These are phyloP conservation scores for Thelephora terrestris DNA, from an alignment of 1,284 basidiomycete genomes.

Conservation along the genomic window DNA sequence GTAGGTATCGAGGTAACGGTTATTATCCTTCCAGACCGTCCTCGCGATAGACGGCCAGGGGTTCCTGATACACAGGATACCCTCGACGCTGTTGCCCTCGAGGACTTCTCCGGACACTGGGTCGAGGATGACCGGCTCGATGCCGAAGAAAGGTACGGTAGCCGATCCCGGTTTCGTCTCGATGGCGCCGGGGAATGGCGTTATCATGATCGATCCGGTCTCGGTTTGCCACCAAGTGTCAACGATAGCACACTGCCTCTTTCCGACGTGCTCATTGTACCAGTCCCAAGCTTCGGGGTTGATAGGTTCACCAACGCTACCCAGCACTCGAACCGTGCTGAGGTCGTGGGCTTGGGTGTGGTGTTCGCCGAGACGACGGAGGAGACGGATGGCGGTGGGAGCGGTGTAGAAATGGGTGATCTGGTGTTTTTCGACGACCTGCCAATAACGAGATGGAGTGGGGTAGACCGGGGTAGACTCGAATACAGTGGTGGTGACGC, in stretches of 20 bases:
- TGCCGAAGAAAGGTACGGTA: conserved; percentile 96
- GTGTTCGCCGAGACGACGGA: conserved; percentile 82
- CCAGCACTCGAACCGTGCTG: conserved; percentile 77
- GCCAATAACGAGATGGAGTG: conserved; percentile 94
- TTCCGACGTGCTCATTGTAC: conserved; percentile 94
- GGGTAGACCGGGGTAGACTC: conserved; percentile 98
- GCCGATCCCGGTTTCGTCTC: conserved; percentile 95
- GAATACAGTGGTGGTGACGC: conserved; percentile 89
- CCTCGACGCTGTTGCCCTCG: conserved; percentile 80
- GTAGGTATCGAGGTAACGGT: conserved; percentile 78
- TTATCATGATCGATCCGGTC: conserved; percentile 92
- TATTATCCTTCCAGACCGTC: conserved; percentile 88
- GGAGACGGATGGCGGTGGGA: conserved; percentile 87
- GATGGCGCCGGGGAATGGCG: conserved; percentile 92
- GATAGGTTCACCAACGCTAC: conserved; percentile 95
- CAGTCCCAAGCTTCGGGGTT: conserved; percentile 99
- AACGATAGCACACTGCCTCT: conserved; percentile 85
- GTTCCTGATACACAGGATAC: conserved; percentile 78
- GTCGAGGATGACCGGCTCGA: conserved; percentile 85
- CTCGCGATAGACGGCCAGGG: conserved; percentile 98
- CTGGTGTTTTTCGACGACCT: conserved; percentile 88
- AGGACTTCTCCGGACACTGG: conserved; percentile 70
- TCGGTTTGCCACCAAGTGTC: conserved; percentile 99
- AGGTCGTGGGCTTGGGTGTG: conserved; percentile 85
- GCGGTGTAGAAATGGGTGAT: conserved; percentile 94